These are phyloP conservation scores for Przewalskia tangutica DNA, from an alignment of 257 asterid species.

Conservation along the genomic window DNA sequence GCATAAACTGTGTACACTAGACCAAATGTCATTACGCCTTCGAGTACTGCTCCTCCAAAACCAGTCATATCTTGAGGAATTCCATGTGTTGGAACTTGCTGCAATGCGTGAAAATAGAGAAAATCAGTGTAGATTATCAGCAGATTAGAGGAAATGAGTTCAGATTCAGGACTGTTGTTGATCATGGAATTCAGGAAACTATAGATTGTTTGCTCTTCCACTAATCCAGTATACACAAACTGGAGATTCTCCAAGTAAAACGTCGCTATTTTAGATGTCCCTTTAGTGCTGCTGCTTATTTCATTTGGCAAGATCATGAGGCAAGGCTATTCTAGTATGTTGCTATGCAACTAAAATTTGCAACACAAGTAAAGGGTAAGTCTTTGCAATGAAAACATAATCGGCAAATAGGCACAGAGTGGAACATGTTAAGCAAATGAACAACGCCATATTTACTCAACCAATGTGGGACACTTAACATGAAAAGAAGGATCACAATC, in stretches of 20 bases:
- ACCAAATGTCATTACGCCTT: conserved; percentile 66
- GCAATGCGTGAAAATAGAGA: not conserved
- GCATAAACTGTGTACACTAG: conserved; percentile 67
- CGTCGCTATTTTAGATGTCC: too few species aligned
- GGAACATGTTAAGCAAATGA: not conserved
- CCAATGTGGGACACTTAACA: not conserved
- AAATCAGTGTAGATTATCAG: not conserved
- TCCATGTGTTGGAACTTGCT: conserved; percentile 42
- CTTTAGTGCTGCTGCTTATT: not conserved
- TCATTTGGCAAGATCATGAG: not conserved
- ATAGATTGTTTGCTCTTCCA: not conserved
- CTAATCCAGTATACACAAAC: not conserved
- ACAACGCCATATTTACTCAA: not conserved
- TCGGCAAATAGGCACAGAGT: not conserved
- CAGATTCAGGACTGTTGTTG: not conserved
- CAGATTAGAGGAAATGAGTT: not conserved
- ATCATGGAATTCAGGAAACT: not conserved
- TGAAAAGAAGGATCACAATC: not conserved
- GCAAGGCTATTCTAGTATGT: not conserved
- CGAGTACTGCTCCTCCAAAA: conserved; percentile 64
- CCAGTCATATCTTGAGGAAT: conserved; percentile 82
- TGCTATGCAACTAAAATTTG: not conserved
- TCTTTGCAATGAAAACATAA: not conserved
- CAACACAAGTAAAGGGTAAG: not conserved
- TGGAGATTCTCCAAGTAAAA: not conserved